Evolutionary conservation across 495 filamentous ascomycete genomes (phyloP).

Genomic region (Hypoxylon subgilvum): DNA sequence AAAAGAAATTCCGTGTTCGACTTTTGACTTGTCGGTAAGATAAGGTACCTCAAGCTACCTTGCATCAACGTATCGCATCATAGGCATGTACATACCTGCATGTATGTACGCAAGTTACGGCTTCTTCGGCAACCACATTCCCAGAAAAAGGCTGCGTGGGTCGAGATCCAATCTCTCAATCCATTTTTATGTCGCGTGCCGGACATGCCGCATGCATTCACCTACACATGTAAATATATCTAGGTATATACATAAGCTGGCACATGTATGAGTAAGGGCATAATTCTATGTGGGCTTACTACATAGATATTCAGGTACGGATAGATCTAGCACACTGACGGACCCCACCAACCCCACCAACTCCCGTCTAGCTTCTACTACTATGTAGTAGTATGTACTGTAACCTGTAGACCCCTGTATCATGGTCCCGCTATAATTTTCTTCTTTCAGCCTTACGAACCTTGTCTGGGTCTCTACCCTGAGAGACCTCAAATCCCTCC

Average conservation of each 20-base stretch:
- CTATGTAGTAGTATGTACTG: too few relatives aligned
- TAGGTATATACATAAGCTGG: not conserved
- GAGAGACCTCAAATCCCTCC: not conserved
- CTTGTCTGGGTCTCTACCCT: not conserved
- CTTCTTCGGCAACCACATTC: conserved; percentile 18
- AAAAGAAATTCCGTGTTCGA: not conserved
- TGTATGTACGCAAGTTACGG: conserved; percentile 10
- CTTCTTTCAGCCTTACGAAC: not conserved
- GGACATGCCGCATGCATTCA: not conserved
- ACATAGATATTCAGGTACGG: not conserved
- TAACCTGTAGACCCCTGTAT: not conserved
- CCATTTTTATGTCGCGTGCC: conserved; percentile 28
- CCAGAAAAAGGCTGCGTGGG: conserved; percentile 4
- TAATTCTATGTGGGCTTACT: not conserved
- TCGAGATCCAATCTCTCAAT: conserved; percentile 14
- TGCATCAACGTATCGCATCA: too few relatives aligned
- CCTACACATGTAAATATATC: not conserved
- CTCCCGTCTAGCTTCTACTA: too few relatives aligned
- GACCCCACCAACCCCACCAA: not conserved
- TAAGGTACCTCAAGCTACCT: too few relatives aligned
- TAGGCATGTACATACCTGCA: too few relatives aligned
- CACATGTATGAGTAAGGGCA: too few relatives aligned
- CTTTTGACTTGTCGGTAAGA: too few relatives aligned
- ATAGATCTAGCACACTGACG: not conserved
- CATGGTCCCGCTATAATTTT: not conserved